Evolutionary conservation across 1,284 basidiomycete species (phyloP).

Genomic region (Ceratobasidium sp.): DNA sequence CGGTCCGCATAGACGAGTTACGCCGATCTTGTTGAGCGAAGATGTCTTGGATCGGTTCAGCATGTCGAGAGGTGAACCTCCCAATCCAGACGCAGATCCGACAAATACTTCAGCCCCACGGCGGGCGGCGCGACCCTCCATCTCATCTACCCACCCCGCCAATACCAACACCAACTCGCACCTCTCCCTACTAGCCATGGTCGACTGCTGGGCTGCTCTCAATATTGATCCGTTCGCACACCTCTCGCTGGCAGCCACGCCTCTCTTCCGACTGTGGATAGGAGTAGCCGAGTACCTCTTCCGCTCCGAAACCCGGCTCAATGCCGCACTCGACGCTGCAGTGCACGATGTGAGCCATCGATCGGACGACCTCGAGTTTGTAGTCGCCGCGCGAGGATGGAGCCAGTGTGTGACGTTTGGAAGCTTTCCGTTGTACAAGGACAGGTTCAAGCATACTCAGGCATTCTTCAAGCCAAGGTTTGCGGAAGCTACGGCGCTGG

Average conservation of each 20-base stretch:
- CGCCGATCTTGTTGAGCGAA: constrained; percentile 86
- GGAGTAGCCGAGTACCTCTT: constrained; percentile 98
- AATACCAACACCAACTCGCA: constrained; percentile 79
- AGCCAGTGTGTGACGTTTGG: constrained; percentile 93
- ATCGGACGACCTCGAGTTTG: constrained; percentile 92
- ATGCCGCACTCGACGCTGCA: constrained; percentile 78
- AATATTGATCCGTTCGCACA: constrained; percentile 90
- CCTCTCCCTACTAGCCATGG: constrained; percentile 96
- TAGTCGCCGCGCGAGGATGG: constrained; percentile 95
- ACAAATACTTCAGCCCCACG: background rate
- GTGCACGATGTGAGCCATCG: constrained; percentile 83
- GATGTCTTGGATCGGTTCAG: constrained; percentile 90
- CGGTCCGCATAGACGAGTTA: constrained; percentile 55
- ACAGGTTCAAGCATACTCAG: constrained; percentile 82
- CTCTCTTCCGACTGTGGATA: constrained; percentile 96
- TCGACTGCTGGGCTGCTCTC: constrained; percentile 95
- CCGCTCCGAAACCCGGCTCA: constrained; percentile 66
- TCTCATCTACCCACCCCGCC: constrained; percentile 37
- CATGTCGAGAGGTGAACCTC: constrained; percentile 50
- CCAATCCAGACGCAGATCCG: background rate
- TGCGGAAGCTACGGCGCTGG: constrained; percentile 82
- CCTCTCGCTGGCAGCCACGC: constrained; percentile 93
- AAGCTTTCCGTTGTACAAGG: constrained; percentile 86
- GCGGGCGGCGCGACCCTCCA: constrained; percentile 29
- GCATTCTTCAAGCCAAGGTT: constrained; percentile 89